Base-by-base conservation (phyloP, 116 monocot species). In the Trichopus zeylanicus region DNA sequence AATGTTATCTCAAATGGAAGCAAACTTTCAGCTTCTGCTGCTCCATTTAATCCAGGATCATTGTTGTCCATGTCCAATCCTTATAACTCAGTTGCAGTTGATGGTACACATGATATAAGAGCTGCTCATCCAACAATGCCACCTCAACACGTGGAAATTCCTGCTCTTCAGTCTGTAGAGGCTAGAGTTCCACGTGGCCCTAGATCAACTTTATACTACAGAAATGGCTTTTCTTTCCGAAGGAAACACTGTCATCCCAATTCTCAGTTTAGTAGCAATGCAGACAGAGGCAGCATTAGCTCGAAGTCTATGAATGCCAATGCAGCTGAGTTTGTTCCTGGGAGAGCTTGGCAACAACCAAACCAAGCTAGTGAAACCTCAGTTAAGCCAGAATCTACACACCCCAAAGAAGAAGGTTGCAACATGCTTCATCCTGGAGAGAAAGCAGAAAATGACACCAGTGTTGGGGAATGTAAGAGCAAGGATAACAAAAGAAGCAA, bases 11-110 rank as follows among this genome's bases (percentile, higher is more conserved):
- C 57, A 48, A 78, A 55, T 69, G 69, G 65, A 60, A 90, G 95
- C 73, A 91, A 84, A 63, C 80, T 97, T 22, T 97, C 97, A 62
- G 97, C 97, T 71, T 87, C 84, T 8, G 97, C 97, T 53, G 81
- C 82, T 56, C 97, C 97, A 46, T 97, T 90, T 63, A 91, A 77
- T 66, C 97, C 97, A 38, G 67, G 79, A 42, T 79, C 79, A 6
- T 27, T 85, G 10, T 48, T 86, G 31, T 72, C 89, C 7, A 55
- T 70, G 66, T 48, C 81, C 20, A 81, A 86, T 67, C 61, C 82
- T 16, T 77, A 75, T 56, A 78, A 61, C 47, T 72, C 91, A 18
- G 61, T 47, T 31, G 49, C 74, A 32, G 63, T 81, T 62, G 35
- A 56, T 34, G 67, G 62, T 24, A 29, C 55, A n/a, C 73, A 75